A percentile compares a stretch with the other conserved stretches of the same genome.
Evolutionary conservation across 495 filamentous ascomycete genomes (phyloP).

Genomic region (Peziza echinospora): DNA sequence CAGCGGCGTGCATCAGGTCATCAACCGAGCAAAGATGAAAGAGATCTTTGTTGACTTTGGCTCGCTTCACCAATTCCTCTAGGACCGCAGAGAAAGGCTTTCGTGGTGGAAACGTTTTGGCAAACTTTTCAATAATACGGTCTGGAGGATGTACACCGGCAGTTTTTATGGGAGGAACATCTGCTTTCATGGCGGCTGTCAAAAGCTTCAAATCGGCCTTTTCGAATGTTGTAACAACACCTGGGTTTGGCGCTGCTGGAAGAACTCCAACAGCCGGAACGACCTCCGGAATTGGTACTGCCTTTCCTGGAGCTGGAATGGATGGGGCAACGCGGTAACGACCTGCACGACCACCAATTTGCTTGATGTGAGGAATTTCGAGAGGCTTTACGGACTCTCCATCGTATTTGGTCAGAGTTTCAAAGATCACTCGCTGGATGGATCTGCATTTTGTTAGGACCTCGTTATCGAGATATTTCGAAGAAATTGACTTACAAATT

Average conservation of each 20-base stretch:
- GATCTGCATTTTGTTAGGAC: too few species aligned
- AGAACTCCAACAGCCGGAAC: background rate
- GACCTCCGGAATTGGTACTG: background rate
- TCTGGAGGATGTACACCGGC: conserved; percentile 58
- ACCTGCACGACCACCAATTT: conserved; percentile 86
- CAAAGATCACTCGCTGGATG: conserved; percentile 79
- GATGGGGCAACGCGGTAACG: conserved; percentile 55
- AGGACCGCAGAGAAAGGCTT: conserved; percentile 63
- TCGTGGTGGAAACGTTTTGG: conserved; percentile 50
- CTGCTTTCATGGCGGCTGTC: conserved; percentile 33
- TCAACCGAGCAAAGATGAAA: conserved; percentile 52
- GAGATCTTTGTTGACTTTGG: conserved; percentile 20
- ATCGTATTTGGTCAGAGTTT: conserved; percentile 45
- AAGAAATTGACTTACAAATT: conserved; percentile 45
- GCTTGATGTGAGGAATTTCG: conserved; percentile 60
- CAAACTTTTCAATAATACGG: conserved; percentile 43
- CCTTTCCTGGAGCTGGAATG: background rate
- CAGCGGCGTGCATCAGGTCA: conserved; percentile 40
- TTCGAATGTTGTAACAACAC: conserved; percentile 27
- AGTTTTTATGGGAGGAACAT: conserved; percentile 42
- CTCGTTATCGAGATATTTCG: too few species aligned
- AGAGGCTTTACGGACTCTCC: conserved; percentile 31
- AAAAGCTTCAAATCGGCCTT: conserved; percentile 43
- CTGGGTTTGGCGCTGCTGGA: background rate
- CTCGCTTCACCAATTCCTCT: conserved; percentile 37